Percentiles rank a stretch among this genome's conserved stretches.
Conservation (phyloP, 306 rosid species). For the Canavalia gladiata region DNA sequence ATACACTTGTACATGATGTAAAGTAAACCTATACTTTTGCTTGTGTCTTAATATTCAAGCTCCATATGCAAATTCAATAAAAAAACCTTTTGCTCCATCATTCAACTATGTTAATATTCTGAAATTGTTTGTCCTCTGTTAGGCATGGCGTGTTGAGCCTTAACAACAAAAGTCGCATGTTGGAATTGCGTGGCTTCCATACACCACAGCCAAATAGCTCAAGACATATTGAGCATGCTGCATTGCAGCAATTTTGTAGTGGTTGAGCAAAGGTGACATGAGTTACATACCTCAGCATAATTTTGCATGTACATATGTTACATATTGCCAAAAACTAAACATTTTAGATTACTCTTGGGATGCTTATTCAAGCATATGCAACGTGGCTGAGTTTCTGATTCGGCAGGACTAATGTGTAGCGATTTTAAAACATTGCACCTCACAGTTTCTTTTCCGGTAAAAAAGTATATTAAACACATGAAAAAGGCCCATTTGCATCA, state of each 20-base stretch:
- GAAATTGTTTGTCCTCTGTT: slow-evolving; percentile 34
- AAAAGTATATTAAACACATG: not conserved
- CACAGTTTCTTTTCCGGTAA: not conserved
- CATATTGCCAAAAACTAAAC: not conserved
- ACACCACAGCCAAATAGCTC: slow-evolving; percentile 3
- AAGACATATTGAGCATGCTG: not conserved
- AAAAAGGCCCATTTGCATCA: not conserved
- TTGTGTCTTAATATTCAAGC: not conserved
- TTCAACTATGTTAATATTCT: not conserved
- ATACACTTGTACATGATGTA: no score
- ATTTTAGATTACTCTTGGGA: not conserved
- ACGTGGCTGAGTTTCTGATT: slow-evolving; percentile 19
- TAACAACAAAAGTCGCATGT: not conserved
- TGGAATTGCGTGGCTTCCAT: not conserved
- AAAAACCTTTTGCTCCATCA: no score
- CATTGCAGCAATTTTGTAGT: slow-evolving; percentile 2
- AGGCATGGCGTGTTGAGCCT: slow-evolving; percentile 55
- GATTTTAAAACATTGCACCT: not conserved
- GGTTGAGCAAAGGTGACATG: not conserved
- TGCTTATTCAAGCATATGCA: slow-evolving; percentile 1
- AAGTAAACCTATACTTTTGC: not conserved
- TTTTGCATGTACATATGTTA: not conserved
- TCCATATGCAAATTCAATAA: not conserved
- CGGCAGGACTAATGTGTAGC: not conserved
- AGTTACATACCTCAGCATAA: not conserved